phyloP scores from a whole-genome alignment of 78 protist species.

The Emiliania huxleyi region DNA sequence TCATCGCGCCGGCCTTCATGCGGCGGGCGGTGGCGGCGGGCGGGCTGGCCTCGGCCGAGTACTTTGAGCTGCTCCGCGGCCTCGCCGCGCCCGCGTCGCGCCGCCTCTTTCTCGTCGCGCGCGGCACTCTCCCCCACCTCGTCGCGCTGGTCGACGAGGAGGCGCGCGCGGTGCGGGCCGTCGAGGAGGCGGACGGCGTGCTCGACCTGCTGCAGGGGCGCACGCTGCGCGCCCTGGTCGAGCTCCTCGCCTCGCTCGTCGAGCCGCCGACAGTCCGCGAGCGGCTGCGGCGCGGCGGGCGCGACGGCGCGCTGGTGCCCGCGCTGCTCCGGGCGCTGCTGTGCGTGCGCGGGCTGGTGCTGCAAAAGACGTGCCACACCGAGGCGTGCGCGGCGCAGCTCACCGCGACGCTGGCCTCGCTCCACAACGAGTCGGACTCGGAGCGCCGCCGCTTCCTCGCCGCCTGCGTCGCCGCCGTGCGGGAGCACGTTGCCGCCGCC shows the following conservation, averaged over 20 bases:
- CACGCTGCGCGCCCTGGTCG: background rate
- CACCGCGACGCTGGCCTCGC: background rate
- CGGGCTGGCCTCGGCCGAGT: background rate
- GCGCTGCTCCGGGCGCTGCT: slow-evolving; percentile 47
- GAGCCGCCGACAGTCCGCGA: background rate
- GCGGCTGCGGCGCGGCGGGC: background rate
- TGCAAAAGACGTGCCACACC: slow-evolving; percentile 73
- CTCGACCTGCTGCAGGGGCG: slow-evolving; percentile 3
- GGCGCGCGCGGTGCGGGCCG: background rate
- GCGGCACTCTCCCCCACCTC: background rate
- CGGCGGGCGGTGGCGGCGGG: background rate
- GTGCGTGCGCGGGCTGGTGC: slow-evolving; percentile 69
- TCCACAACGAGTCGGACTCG: background rate
- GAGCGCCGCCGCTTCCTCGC: background rate
- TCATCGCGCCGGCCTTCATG: background rate
- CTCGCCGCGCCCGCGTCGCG: background rate
- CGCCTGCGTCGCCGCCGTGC: background rate
- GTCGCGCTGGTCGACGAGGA: background rate
- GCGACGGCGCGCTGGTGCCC: background rate
- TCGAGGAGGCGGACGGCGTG: background rate
- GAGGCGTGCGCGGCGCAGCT: slow-evolving; percentile 52
- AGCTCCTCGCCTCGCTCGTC: background rate
- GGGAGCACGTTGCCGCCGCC: slow-evolving; percentile 48
- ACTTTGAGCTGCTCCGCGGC: background rate
- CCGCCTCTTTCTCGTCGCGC: background rate